These are phyloP conservation scores for Epithele typhae DNA, from an alignment of 768 basidiomycete genomes.

Conservation along the genomic window DNA sequence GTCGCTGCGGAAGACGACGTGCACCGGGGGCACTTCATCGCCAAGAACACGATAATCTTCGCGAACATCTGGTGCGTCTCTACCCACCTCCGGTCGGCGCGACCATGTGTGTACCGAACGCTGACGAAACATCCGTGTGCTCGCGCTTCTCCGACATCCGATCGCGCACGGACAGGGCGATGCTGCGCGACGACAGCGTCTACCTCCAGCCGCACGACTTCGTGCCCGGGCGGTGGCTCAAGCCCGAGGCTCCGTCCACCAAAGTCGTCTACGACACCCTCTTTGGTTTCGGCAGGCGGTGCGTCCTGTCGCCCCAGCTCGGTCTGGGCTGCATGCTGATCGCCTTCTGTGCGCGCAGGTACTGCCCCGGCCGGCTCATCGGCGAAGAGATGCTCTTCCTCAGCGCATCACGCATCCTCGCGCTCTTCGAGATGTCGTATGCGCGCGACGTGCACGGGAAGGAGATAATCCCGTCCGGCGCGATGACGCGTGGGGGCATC, in stretches of 20 bases:
- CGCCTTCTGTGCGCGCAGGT: not conserved
- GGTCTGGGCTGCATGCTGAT: not conserved
- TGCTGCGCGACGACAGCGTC: constrained; percentile 45
- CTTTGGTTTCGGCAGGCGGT: constrained; percentile 7
- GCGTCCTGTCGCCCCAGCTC: not conserved
- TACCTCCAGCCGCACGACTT: constrained; percentile 28
- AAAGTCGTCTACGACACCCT: not conserved
- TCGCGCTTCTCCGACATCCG: not conserved
- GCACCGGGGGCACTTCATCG: constrained; percentile 14
- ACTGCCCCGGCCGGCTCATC: constrained; percentile 11
- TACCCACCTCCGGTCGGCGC: too few species aligned
- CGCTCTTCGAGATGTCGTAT: constrained; percentile 10
- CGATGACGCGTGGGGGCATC: not conserved
- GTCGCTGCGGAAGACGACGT: constrained; percentile 12
- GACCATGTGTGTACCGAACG: too few species aligned
- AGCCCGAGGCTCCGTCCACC: constrained; percentile 2
- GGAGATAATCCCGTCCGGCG: constrained; percentile 1
- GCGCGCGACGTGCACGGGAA: constrained; percentile 1
- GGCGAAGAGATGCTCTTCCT: constrained; percentile 7
- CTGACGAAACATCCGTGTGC: too few species aligned
- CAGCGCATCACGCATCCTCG: constrained; percentile 5
- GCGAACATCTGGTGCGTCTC: constrained; percentile 17
- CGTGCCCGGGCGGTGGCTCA: constrained; percentile 20
- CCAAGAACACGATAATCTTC: constrained; percentile 10
- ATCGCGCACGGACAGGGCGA: constrained; percentile 11